Base-by-base conservation (phyloP, 495 filamentous ascomycete genomes). In the Extremus antarcticus region DNA sequence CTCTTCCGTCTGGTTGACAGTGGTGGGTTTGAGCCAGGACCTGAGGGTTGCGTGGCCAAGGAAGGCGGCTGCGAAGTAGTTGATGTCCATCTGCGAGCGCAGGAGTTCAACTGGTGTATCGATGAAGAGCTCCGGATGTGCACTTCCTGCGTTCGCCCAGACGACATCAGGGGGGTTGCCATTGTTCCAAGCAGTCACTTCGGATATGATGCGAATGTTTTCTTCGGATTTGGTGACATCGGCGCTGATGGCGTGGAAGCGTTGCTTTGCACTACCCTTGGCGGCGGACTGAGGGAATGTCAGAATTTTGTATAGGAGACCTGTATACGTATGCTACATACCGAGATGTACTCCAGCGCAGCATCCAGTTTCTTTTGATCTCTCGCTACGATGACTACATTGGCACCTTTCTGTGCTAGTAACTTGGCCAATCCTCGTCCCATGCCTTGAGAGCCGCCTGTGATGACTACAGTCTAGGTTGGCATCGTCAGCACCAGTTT, bases 371-470 rank as follows among this genome's bases (percentile, higher is more conserved):
- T 94, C 47, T 68, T 67, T 24, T 78, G 70, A 59, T 84, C 84
- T 50, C 92, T 83, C 11, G 92, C 83, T 41, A 95, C 84, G 53
- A 98, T 80, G 56, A 90, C 79, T 16, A 98, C 68, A 66, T 88
- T 85, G 48, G 94, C 94, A 57, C 92, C 92, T 74, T 88, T 92
- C 51, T 72, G 68, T 3, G 92, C 78, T 19, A 97, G 78, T 53
- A 87, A 76, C 20, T 77, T 73, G 2, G 82, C 90, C 17, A 84
- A 78, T 55, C 76, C 79, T 63, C 76, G 79, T 58, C 92, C 92
- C 86, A 95, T 87, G 48, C 92, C 92, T 65, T 95, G 86, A 0
- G 94, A 97, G 51, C 82, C 91, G 39, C 92, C 92, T 13, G 92
- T 98, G 51, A 98, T 74, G 21, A 97, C 70, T 54, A 92, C 78